These are phyloP conservation scores for Tolypocladium nubicola DNA, from an alignment of 2,329 filamentous ascomycete species.

Conservation along the genomic window DNA sequence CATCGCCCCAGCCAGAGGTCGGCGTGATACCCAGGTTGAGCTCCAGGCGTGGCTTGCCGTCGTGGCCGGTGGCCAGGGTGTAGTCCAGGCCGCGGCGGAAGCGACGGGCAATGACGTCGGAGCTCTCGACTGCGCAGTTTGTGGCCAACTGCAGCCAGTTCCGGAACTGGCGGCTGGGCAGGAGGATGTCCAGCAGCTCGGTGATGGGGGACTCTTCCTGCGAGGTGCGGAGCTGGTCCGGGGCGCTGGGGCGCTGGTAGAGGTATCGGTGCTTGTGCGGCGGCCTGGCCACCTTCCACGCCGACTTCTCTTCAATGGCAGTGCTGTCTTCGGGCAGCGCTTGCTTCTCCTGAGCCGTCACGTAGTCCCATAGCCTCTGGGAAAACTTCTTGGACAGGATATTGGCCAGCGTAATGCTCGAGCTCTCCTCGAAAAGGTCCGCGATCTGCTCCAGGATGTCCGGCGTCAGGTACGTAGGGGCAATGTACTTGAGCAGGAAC, in stretches of 20 bases:
- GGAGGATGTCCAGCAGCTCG: slow-evolving; percentile 69
- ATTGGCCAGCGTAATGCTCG: slow-evolving; percentile 69
- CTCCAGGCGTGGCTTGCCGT: slow-evolving; percentile 68
- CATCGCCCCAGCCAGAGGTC: slow-evolving; percentile 72
- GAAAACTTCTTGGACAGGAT: slow-evolving; percentile 75
- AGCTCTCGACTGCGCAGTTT: slow-evolving; percentile 59
- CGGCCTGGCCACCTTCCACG: slow-evolving; percentile 70
- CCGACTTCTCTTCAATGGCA: slow-evolving; percentile 46
- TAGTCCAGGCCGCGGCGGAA: slow-evolving; percentile 87
- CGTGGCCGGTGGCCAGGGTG: slow-evolving; percentile 80
- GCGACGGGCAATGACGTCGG: slow-evolving; percentile 70
- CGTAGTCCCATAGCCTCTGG: slow-evolving; percentile 56
- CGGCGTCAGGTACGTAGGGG: slow-evolving; percentile 82
- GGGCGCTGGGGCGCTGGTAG: slow-evolving; percentile 53
- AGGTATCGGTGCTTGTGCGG: slow-evolving; percentile 94
- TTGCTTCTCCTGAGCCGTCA: slow-evolving; percentile 53
- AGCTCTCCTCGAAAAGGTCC: slow-evolving; percentile 71
- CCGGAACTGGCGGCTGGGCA: slow-evolving; percentile 77
- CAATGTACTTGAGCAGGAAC: slow-evolving; percentile 83
- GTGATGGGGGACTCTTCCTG: slow-evolving; percentile 50
- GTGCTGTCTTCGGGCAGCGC: slow-evolving; percentile 33
- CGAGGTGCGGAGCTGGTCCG: slow-evolving; percentile 22
- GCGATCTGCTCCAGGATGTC: slow-evolving; percentile 78
- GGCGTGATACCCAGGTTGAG: slow-evolving; percentile 83
- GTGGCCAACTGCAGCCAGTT: slow-evolving; percentile 85